Percentiles rank a stretch among this genome's conserved stretches.
phyloP scores from a whole-genome alignment of 768 basidiomycete species.

The Amanita jacksonii region DNA sequence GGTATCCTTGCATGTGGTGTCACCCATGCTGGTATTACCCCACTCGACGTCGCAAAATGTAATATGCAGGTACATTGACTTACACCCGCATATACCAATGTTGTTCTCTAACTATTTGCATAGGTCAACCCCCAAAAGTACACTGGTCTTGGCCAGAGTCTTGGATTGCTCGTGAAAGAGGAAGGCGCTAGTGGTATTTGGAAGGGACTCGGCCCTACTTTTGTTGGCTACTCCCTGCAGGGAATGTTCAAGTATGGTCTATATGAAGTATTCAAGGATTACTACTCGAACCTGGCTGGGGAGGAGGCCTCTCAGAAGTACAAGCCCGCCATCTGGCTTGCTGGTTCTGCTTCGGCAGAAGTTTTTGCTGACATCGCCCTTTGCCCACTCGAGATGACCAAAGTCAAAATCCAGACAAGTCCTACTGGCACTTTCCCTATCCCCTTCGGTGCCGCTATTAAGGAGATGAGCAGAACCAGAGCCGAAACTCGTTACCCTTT shows the following conservation, averaged over 20 bases:
- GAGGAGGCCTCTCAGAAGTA: constrained; percentile 72
- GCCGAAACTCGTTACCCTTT: constrained; percentile 76
- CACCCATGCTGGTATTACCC: constrained; percentile 83
- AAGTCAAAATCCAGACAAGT: constrained; percentile 85
- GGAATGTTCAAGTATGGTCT: constrained; percentile 99
- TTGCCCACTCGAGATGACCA: constrained; percentile 91
- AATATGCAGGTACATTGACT: constrained; percentile 69
- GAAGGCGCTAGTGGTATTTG: constrained; percentile 83
- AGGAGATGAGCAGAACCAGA: constrained; percentile 59
- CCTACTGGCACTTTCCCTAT: constrained; percentile 69
- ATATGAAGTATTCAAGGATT: constrained; percentile 95
- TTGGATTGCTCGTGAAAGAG: constrained; percentile 62
- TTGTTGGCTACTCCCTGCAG: constrained; percentile 90
- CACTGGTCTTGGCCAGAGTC: constrained; percentile 50
- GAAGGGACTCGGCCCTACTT: constrained; percentile 91
- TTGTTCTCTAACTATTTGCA: not conserved
- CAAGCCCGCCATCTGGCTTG: constrained; percentile 89
- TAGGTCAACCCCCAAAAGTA: constrained; percentile 75
- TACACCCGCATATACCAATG: not conserved
- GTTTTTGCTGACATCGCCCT: constrained; percentile 95
- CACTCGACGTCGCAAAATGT: constrained; percentile 83
- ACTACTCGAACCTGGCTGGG: constrained; percentile 83
- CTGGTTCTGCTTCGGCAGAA: constrained; percentile 89
- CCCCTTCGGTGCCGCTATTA: constrained; percentile 59
- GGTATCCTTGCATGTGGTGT: constrained; percentile 81